These are phyloP conservation scores for Eucalyptus curtisii DNA, from an alignment of 345 rosid species.

Conservation along the genomic window DNA sequence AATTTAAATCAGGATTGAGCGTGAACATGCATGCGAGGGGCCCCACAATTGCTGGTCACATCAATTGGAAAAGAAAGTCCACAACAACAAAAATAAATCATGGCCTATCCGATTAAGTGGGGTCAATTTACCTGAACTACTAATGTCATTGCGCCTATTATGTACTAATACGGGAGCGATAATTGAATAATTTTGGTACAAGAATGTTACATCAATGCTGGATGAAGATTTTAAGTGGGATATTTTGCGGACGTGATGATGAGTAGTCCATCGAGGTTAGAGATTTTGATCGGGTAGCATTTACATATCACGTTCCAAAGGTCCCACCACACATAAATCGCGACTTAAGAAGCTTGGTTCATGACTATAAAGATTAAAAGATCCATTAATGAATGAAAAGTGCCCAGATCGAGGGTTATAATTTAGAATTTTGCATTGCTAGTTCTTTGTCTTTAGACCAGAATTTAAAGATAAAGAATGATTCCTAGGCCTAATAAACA, in stretches of 20 bases:
- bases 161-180: neutral
- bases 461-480: neutral
- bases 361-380: neutral
- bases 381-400: neutral
- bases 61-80: neutral
- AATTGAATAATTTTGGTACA: neutral
- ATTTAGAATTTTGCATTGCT: neutral
- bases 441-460: neutral
- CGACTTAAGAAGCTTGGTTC: neutral
- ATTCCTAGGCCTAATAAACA: neutral
- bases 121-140: neutral
- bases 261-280: neutral
- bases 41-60: neutral
- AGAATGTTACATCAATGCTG: neutral
- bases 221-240: neutral
- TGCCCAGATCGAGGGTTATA: neutral
- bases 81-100: neutral
- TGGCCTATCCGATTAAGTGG: neutral
- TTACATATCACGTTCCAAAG: neutral
- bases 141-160: neutral
- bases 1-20: neutral
- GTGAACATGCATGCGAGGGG: neutral
- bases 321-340: neutral
- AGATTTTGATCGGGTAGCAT: neutral
- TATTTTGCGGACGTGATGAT: neutral